Base-by-base conservation (phyloP, 768 basidiomycete species). In the Suillus discolor region DNA sequence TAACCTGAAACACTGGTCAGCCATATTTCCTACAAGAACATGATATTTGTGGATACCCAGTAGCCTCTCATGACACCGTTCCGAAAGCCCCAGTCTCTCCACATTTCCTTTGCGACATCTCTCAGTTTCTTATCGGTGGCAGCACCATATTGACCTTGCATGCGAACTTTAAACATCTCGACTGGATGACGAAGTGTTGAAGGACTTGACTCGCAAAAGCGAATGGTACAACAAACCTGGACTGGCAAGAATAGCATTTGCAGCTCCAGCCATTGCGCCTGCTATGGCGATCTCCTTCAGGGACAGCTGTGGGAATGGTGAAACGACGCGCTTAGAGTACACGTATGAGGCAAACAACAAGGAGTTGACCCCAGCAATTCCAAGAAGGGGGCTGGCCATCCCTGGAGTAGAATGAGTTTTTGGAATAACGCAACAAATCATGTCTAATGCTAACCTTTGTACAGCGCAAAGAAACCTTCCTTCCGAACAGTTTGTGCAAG, bases 161-260 rank as follows among this genome's bases (percentile, higher is more conserved):
- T 97, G 20, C 93, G 86, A 36, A 98, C 94, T 79, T 99, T 99
- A 82, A 98, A 98, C 92, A 99, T 94, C 78, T 99, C 97, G 61
- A 95, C 93, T 94, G 66, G 62, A 51, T 67, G 18, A 44, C n/a
- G 63, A 25, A 41, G 18, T 49, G 20, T 66, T 31, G 7, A 47
- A 59, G 23, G 8, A 28, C 44, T 12, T 36, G n/a, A 38, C 54
- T 42, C 2, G 44, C 36, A 20, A 15, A 15, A 28, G 15, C 44
- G 39, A 49, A 11, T n/a, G 51, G 25, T 12, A 45, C 36, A 13
- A 70, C 80, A 53, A 38, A 90, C 89, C 95, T 62, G 97, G 97
- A 76, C 92, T 93, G 2, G 97, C 97, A 3, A 99, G 83, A 11
- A 99, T 78, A 15, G 97, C 88, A 73, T 98, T 97, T 1, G 85